Evolutionary conservation across 768 basidiomycete species (phyloP).

Genomic region (Leccinellum rugosiceps): DNA sequence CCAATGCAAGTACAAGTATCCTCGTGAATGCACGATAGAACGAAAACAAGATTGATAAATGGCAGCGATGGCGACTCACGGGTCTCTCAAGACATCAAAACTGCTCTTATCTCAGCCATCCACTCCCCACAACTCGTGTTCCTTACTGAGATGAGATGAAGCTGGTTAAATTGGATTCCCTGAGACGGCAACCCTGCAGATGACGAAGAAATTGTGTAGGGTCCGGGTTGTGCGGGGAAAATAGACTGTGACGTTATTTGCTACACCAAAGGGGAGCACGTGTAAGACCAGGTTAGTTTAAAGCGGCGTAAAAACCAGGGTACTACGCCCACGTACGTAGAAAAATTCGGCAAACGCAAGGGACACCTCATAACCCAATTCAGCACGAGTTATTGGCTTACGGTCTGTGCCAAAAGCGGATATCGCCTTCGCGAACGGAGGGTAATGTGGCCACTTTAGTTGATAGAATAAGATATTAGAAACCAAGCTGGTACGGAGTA

Average conservation of each 20-base stretch:
- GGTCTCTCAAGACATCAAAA: constrained; percentile 11
- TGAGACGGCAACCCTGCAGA: constrained; percentile 5
- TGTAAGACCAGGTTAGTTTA: constrained; percentile 1
- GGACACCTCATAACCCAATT: constrained; percentile 27
- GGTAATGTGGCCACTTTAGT: constrained; percentile 27
- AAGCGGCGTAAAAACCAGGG: background rate
- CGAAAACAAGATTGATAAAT: background rate
- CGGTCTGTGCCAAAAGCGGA: constrained; percentile 20
- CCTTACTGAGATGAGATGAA: constrained; percentile 25
- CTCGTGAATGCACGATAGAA: background rate
- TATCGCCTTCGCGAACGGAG: constrained; percentile 21
- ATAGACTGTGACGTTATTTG: constrained; percentile 16
- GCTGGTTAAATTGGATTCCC: constrained; percentile 23
- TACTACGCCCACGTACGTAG: constrained; percentile 19
- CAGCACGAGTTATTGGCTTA: constrained; percentile 19
- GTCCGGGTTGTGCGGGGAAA: constrained; percentile 13
- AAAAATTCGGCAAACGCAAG: constrained; percentile 31
- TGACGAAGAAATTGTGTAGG: constrained; percentile 16
- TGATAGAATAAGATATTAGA: background rate
- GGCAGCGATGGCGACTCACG: constrained; percentile 5
- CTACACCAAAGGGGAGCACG: constrained; percentile 5
- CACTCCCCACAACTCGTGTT: constrained; percentile 28
- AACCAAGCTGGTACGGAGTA: background rate
- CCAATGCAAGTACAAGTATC: constrained; percentile 4
- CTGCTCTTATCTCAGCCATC: constrained; percentile 25